Conservation (phyloP, 2,329 filamentous ascomycete species). For the Graphiopsis chlorocephala region DNA sequence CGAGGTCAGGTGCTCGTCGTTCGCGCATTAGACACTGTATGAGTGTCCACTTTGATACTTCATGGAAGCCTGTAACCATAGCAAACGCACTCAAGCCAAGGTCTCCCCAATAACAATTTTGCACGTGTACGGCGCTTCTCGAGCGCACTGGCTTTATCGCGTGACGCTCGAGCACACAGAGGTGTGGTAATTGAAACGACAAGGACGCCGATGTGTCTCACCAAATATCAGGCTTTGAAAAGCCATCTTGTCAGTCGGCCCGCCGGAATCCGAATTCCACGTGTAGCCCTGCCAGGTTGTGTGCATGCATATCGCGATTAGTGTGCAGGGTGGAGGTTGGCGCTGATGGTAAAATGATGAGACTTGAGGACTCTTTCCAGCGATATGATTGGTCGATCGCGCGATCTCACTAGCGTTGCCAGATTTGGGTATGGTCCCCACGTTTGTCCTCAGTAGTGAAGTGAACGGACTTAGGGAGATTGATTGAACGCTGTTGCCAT, state of each 20-base stretch:
- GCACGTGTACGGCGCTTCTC: background rate
- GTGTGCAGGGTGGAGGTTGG: background rate
- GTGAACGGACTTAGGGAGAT: background rate
- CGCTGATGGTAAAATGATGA: slow-evolving; percentile 5
- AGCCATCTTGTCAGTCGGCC: background rate
- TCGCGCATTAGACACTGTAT: background rate
- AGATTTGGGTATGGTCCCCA: background rate
- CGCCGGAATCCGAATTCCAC: background rate
- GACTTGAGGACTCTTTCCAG: background rate
- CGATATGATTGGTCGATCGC: slow-evolving; percentile 5
- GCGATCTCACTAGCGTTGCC: background rate
- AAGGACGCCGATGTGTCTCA: background rate
- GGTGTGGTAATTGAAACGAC: background rate
- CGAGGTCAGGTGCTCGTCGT: background rate
- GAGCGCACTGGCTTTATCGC: background rate
- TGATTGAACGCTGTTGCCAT: background rate
- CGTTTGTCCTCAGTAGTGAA: background rate
- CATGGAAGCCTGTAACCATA: background rate
- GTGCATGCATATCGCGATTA: background rate
- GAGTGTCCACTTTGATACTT: background rate
- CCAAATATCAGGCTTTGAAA: background rate
- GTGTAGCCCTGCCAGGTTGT: background rate
- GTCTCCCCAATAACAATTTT: background rate
- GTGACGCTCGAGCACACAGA: background rate
- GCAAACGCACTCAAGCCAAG: background rate